Evolutionary conservation across 1,139 yeast genomes (phyloP), one percentile per base, ranked within the genome.

Genomic region (Yamadazyma jaroonii): DNA sequence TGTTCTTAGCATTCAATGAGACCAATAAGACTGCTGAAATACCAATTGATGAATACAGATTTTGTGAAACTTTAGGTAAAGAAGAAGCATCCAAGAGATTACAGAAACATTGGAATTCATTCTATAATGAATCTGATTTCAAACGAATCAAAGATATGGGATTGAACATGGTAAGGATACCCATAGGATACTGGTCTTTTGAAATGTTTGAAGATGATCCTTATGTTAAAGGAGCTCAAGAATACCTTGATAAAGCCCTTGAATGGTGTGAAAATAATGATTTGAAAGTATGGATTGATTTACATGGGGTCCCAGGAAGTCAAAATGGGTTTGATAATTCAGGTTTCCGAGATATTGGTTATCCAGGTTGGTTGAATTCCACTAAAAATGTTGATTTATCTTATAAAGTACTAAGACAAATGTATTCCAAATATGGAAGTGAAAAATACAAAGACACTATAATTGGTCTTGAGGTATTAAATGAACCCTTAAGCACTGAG

Each of bases 101-200:
- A 45, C 63, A 72, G 38, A 49, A 68, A 21, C 98, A 90, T 63
- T 92, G 97, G 96, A 61, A 67, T 31, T 65, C 84, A 9, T 90
- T 87, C 81, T 78, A 81, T 58, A 79, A 82, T 4, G 92, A 86
- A 53, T 57, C 64, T 17, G 98, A 90, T 60, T 81, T 90, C 52
- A 48, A 57, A 33, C 64, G 70, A 38, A 86, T 92, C 40, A 72
- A 75, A 29, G 48, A 55, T 7, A 71, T 74, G 50, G 97, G 97
- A 1, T 74, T 90, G 52, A 90, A 90, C 62, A 72, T 84, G 49
- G 96, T 87, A 25, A 78, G 97, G 52, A 83, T 90, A 42, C 97
- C 97, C 12, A 77, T 90, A 43, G 97, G 97, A 6, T 92, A 90
- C 67, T 90, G 98, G 98, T 97, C 97, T 2, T 90, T 86, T 61